phyloP scores from a whole-genome alignment of 805 yeast species.

The Spathaspora passalidarum region DNA sequence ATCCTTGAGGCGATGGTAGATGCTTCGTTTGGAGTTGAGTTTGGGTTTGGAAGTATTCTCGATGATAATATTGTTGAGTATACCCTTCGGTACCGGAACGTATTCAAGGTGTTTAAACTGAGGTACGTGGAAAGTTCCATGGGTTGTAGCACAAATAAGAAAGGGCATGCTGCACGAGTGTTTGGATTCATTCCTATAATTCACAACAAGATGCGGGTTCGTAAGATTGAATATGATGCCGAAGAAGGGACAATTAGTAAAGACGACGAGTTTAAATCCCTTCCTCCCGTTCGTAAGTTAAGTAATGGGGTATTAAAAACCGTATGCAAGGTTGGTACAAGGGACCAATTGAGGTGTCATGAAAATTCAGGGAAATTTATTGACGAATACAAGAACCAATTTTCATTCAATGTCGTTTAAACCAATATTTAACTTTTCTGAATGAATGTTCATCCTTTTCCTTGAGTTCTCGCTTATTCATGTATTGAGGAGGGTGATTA shows the following conservation, averaged over 20 bases:
- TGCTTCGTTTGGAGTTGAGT: not conserved
- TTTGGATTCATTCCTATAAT: conserved; percentile 4
- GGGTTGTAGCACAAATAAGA: not conserved
- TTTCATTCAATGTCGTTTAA: conserved; percentile 1
- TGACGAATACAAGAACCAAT: conserved; percentile 3
- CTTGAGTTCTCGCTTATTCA: conserved; percentile 4
- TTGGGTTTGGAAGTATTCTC: not conserved
- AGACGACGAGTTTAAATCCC: not conserved
- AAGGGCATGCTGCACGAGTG: not conserved
- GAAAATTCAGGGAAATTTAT: not conserved
- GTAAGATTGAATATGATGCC: not conserved
- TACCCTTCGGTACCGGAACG: not conserved
- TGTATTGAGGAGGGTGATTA: not conserved
- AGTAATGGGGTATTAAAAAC: conserved; percentile 2
- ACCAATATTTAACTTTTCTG: conserved; percentile 6
- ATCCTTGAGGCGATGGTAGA: not conserved
- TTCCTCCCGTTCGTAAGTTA: not conserved
- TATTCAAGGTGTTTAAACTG: not conserved
- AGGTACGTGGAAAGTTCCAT: not conserved
- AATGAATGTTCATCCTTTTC: not conserved
- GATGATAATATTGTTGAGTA: not conserved
- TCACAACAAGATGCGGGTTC: not conserved
- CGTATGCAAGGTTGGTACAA: conserved; percentile 4
- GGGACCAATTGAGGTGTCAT: conserved; percentile 1
- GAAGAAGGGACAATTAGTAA: not conserved